Base-by-base conservation (phyloP, 2,329 filamentous ascomycete species). In the Fusarium newnesense region DNA sequence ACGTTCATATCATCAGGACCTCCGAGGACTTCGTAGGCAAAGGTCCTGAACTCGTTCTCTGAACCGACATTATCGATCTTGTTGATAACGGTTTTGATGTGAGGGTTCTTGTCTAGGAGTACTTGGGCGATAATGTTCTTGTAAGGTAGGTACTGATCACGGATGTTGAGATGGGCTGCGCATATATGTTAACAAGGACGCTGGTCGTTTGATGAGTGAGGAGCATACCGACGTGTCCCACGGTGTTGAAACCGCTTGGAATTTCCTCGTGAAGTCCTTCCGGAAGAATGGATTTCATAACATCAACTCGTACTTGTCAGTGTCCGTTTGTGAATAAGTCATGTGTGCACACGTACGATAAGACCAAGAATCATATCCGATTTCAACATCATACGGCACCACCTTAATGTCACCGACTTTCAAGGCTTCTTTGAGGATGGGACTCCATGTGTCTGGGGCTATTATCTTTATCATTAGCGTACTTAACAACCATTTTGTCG, bases 81-180 rank as follows among this genome's bases (percentile, higher is more conserved):
- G 87, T 98, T 98, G 84, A 99, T 98, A 75, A 99, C 95, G 0
- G 96, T 99, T 67, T 87, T 88, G 68, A 98, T 90, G 50, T 84
- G 85, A 15, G 91, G 88, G 82, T 97, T 97, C 84, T 99, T 99
- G 85, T 98, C 96, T 59, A 94, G 84, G 26, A 99, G 85, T 6
- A 98, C 91, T 77, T 96, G 87, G 0, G 93, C 96, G 56, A 98
- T 95, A 46, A 98, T 81, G 74, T 92, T 82, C 82, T 96, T 97
- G 85, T 97, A 97, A 1, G 93, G 94, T 16, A 94, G 85, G 79
- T 95, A 98, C 73, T 91, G 89, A 26, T 93, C 91, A 57, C 94
- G 91, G 37, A 99, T 90, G 81, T 99, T 99, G 66, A 99, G 85
- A 79, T 99, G 96, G 44, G 95, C 96, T 91, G 63, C 13, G 73